Conservation (phyloP, 345 rosid species). For the Moricandia arvensis region DNA sequence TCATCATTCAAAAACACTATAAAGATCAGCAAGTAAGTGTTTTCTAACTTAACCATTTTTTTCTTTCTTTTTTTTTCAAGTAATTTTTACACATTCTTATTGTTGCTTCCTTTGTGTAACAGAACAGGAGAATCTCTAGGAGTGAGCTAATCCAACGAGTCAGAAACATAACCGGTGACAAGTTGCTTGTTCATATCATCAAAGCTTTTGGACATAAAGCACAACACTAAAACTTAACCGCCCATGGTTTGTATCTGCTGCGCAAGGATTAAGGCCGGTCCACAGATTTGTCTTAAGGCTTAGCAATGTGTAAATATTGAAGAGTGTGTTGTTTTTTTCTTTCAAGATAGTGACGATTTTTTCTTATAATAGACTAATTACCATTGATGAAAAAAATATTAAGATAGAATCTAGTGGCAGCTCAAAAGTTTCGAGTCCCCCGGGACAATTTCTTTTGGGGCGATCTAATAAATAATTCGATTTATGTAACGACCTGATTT, state of each 20-base stretch:
- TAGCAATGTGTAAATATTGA: background rate
- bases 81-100: background rate
- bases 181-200: constrained; percentile 46
- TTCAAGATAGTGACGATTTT: background rate
- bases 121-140: constrained; percentile 71
- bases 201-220: background rate
- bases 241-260: background rate
- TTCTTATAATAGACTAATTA: background rate
- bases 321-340: background rate
- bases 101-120: constrained; percentile 10
- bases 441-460: background rate
- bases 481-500: background rate
- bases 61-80: background rate
- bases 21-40: constrained; percentile 51
- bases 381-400: background rate
- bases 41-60: background rate
- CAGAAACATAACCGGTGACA: constrained; percentile 70
- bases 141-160: constrained; percentile 54
- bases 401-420: background rate
- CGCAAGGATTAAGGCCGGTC: background rate
- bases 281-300: background rate
- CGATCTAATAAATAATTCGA: background rate
- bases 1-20: constrained; percentile 50
- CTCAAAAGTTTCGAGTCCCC: background rate
- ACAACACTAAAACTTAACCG: background rate